phyloP scores from a whole-genome alignment of 331 rosid species.

The Stylosanthes scabra region DNA sequence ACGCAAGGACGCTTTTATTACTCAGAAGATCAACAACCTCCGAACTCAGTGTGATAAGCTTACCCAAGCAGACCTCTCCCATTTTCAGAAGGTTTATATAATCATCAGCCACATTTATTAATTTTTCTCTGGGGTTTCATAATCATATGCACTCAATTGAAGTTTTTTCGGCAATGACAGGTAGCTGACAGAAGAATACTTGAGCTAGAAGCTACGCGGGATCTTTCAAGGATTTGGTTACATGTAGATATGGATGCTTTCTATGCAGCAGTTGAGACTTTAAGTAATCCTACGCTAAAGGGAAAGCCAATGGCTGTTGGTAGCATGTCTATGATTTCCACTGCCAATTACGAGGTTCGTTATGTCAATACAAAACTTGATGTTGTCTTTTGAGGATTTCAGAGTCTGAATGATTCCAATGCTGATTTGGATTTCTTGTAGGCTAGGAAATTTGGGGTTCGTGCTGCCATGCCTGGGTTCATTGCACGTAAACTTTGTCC shows the following conservation, averaged over 20 bases:
- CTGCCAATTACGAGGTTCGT: conserved; percentile 95
- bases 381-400: background rate
- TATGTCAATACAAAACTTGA: conserved; percentile 9
- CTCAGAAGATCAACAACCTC: conserved; percentile 71
- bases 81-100: conserved; percentile 58
- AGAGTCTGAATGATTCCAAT: background rate
- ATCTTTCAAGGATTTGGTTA: conserved; percentile 88
- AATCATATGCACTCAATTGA: background rate
- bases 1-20: conserved; percentile 75
- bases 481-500: conserved; percentile 91
- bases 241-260: conserved; percentile 99
- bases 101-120: background rate
- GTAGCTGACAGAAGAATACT: conserved; percentile 69
- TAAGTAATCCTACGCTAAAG: conserved; percentile 68
- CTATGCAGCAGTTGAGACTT: conserved; percentile 93
- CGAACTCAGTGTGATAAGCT: conserved; percentile 64
- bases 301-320: conserved; percentile 98
- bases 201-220: conserved; percentile 80
- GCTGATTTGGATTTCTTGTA: conserved; percentile 35
- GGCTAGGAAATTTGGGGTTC: conserved; percentile 96
- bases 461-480: conserved; percentile 99
- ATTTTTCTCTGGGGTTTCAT: background rate
- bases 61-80: conserved; percentile 55
- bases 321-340: conserved; percentile 86
- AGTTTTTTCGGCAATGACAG: conserved; percentile 37